Evolutionary conservation across 2,329 filamentous ascomycete genomes (phyloP).

Genomic region (Fusarium lyarnte): DNA sequence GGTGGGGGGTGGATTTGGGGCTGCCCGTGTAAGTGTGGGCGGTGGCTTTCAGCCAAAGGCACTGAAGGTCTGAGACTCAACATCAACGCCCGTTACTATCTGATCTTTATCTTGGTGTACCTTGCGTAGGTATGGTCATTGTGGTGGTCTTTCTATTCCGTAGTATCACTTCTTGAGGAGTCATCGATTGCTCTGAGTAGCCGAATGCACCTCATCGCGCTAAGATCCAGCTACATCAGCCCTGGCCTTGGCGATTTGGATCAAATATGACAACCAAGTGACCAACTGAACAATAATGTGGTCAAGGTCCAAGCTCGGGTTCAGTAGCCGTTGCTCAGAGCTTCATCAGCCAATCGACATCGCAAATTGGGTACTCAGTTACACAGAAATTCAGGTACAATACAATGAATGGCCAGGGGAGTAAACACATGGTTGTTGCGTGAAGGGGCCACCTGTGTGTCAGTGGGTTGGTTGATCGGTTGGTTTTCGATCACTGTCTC

Average conservation of each 20-base stretch:
- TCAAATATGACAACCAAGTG: neutral
- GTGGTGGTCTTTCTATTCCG: neutral
- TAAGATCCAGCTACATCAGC: neutral
- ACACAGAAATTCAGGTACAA: conserved; percentile 14
- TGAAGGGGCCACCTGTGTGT: neutral
- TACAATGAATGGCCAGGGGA: conserved; percentile 3
- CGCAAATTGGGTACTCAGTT: conserved; percentile 1
- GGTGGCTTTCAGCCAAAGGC: conserved; percentile 19
- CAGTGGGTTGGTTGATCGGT: neutral
- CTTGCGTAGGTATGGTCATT: neutral
- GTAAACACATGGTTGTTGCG: conserved; percentile 16
- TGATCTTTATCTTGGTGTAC: neutral
- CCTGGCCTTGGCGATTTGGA: neutral
- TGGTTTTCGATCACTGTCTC: conserved; percentile 5
- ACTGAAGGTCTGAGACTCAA: neutral
- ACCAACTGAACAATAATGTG: neutral
- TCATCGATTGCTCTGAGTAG: neutral
- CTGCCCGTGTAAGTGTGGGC: conserved; percentile 7
- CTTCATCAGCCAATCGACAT: conserved; percentile 1
- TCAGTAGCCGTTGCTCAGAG: conserved; percentile 11
- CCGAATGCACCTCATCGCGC: neutral
- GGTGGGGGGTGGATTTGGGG: conserved; percentile 14
- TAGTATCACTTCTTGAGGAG: neutral
- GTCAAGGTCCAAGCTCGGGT: neutral
- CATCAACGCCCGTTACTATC: conserved; percentile 4